phyloP scores from a whole-genome alignment of 2,329 filamentous ascomycete species.

The Arthrinium phaeospermum region DNA sequence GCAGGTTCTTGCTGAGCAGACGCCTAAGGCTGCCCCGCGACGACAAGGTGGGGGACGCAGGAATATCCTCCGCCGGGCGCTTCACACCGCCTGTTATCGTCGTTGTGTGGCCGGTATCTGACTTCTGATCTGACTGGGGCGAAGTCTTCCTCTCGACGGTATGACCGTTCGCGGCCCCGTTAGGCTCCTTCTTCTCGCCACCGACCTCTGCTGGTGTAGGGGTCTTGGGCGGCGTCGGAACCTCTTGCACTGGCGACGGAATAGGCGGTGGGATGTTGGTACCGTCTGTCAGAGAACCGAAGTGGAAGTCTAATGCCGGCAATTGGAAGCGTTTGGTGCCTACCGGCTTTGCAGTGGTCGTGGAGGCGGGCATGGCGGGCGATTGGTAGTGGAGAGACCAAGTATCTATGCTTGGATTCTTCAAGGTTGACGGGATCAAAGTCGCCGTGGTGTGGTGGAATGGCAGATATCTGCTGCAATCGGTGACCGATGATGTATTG shows the following conservation, averaged over 20 bases:
- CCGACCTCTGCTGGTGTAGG: constrained; percentile 27
- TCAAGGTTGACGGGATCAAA: neutral
- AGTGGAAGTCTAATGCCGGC: constrained; percentile 63
- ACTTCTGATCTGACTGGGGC: constrained; percentile 41
- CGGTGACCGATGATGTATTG: neutral
- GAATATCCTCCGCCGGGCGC: constrained; percentile 55
- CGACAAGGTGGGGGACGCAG: constrained; percentile 58
- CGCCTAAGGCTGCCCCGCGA: constrained; percentile 62
- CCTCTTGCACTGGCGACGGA: constrained; percentile 58
- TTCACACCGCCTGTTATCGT: constrained; percentile 47
- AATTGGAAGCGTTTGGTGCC: constrained; percentile 55
- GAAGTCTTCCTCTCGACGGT: constrained; percentile 43
- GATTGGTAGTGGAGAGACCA: neutral
- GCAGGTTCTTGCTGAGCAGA: constrained; percentile 60
- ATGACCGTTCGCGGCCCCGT: constrained; percentile 48
- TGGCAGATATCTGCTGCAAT: neutral
- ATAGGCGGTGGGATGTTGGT: constrained; percentile 65
- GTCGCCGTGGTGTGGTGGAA: neutral
- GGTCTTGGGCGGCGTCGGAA: constrained; percentile 50
- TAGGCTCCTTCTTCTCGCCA: constrained; percentile 32
- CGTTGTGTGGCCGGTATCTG: constrained; percentile 36
- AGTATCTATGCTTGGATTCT: neutral
- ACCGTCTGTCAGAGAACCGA: constrained; percentile 64
- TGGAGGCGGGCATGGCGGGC: constrained; percentile 5
- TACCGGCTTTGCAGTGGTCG: constrained; percentile 8